phyloP scores from a whole-genome alignment of 495 filamentous ascomycete genomes.

The Penicillium chermesinum region DNA sequence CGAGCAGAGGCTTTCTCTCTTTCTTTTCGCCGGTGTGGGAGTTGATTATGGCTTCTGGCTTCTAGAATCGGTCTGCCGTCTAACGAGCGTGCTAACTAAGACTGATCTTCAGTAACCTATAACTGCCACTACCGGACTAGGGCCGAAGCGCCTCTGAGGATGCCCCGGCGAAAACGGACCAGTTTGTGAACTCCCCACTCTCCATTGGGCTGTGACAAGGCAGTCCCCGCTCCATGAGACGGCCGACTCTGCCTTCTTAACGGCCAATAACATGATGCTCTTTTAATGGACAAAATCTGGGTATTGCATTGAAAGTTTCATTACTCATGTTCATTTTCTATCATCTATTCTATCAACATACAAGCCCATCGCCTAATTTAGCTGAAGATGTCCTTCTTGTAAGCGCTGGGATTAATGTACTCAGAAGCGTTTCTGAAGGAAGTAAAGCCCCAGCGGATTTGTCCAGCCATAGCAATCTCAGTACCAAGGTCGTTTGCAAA shows the following conservation, averaged over 20 bases:
- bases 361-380: too few species aligned
- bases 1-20: too few species aligned
- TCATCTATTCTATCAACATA: too few species aligned
- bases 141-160: neutral
- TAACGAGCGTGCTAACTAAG: neutral
- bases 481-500: conserved; percentile 64
- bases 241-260: conserved; percentile 56
- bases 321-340: too few species aligned
- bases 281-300: too few species aligned
- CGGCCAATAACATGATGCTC: too few species aligned
- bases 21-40: too few species aligned
- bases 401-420: conserved; percentile 35
- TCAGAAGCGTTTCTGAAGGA: conserved; percentile 32
- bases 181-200: neutral
- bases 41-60: too few species aligned
- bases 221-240: conserved; percentile 54
- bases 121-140: neutral
- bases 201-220: too few species aligned
- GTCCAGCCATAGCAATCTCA: conserved; percentile 57
- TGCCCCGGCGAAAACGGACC: neutral
- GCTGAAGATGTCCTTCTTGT: conserved; percentile 34
- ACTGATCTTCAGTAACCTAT: neutral
- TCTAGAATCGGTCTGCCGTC: neutral
- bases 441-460: conserved; percentile 58
- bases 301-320: too few species aligned